Conservation (phyloP, 129 eudicot genomes). For the Cynara cardunculus region DNA sequence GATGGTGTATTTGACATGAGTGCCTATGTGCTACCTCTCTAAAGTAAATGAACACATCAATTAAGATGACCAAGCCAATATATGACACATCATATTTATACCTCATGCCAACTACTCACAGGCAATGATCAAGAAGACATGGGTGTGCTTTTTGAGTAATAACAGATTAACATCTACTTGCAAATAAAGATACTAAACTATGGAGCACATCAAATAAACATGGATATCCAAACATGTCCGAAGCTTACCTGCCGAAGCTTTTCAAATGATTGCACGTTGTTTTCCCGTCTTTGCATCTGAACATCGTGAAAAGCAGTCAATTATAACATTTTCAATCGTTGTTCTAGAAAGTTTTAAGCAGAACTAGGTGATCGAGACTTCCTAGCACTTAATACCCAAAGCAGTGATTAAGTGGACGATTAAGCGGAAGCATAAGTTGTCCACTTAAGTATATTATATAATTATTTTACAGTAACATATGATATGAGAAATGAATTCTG, state of each 20-base stretch:
- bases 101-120: neutral
- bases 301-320: slow-evolving; percentile 16
- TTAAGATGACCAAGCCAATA: neutral
- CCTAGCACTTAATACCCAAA: neutral
- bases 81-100: neutral
- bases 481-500: neutral
- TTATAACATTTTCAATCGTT: neutral
- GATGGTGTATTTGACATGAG: neutral
- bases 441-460: neutral
- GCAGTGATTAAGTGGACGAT: neutral
- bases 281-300: slow-evolving; percentile 97
- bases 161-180: neutral
- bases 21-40: neutral
- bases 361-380: neutral
- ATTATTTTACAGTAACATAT: neutral
- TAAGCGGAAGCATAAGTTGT: neutral
- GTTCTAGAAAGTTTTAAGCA: neutral
- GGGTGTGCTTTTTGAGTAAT: neutral
- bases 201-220: neutral
- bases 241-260: slow-evolving; percentile 82
- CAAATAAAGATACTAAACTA: neutral
- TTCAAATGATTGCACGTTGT: slow-evolving; percentile 94
- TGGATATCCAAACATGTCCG: neutral
- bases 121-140: neutral
- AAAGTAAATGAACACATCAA: neutral